Evolutionary conservation across 1,284 basidiomycete genomes (phyloP).

Genomic region (Apiotrichum siamense): DNA sequence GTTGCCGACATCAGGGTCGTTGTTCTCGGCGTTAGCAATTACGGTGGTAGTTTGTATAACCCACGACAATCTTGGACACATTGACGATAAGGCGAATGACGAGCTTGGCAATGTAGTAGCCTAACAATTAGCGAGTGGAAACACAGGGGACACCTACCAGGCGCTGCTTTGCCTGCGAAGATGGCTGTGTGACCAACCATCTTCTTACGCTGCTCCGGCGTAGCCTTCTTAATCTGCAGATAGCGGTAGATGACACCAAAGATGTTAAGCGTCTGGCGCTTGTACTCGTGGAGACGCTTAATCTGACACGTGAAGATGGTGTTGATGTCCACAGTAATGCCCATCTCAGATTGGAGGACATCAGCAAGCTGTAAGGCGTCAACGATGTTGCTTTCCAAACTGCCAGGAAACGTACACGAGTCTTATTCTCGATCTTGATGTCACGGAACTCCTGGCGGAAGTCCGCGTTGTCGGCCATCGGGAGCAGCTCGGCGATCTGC

Average conservation of each 20-base stretch:
- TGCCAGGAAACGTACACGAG: conserved; percentile 48
- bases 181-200: conserved; percentile 61
- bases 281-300: conserved; percentile 68
- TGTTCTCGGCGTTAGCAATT: conserved; percentile 50
- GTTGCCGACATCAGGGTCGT: conserved; percentile 76
- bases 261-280: conserved; percentile 53
- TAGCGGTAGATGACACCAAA: conserved; percentile 79
- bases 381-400: neutral
- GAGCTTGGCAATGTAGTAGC: conserved; percentile 52
- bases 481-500: conserved; percentile 41
- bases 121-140: conserved; percentile 1
- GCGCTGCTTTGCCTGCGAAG: conserved; percentile 66
- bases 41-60: neutral
- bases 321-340: conserved; percentile 59
- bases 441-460: conserved; percentile 74
- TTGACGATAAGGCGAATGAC: conserved; percentile 90
- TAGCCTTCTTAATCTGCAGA: conserved; percentile 69
- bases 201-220: conserved; percentile 69
- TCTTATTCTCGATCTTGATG: conserved; percentile 81
- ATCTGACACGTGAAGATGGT: conserved; percentile 90
- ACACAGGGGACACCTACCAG: conserved; percentile 20
- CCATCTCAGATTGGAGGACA: conserved; percentile 67
- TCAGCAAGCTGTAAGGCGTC: conserved; percentile 52
- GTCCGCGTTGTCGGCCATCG: conserved; percentile 61
- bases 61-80: conserved; percentile 65